These are phyloP conservation scores for Podospora pseudoanserina DNA, from an alignment of 495 filamentous ascomycete species.

Conservation along the genomic window DNA sequence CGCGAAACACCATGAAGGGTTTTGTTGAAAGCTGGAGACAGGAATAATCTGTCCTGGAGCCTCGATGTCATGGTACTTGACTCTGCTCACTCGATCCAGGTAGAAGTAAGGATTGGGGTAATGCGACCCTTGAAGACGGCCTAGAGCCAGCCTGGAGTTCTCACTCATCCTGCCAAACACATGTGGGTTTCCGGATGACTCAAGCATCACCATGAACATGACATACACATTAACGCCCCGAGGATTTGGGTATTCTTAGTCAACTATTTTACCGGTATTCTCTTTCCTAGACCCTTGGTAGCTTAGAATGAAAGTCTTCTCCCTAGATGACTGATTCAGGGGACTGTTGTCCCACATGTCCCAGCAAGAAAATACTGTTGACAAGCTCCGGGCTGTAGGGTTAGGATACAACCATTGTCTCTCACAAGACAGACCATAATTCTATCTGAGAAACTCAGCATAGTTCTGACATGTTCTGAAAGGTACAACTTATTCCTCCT, in stretches of 20 bases:
- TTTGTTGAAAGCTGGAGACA: too few relatives aligned
- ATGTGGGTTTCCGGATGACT: background rate
- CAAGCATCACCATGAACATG: background rate
- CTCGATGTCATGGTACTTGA: too few relatives aligned
- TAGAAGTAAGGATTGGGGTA: too few relatives aligned
- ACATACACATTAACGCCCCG: background rate
- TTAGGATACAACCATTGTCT: background rate
- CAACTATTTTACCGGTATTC: background rate
- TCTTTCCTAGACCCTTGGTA: background rate
- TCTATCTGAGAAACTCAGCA: background rate
- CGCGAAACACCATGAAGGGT: background rate
- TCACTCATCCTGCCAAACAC: background rate
- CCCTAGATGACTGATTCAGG: too few relatives aligned
- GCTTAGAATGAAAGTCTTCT: background rate
- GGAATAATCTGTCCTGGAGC: too few relatives aligned
- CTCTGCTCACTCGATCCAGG: too few relatives aligned
- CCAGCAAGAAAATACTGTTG: background rate
- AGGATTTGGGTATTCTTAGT: background rate
- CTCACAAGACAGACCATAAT: background rate
- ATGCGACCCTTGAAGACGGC: too few relatives aligned
- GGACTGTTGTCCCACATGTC: background rate
- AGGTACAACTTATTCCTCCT: slow-evolving; percentile 11
- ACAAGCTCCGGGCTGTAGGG: background rate
- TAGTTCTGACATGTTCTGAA: too few relatives aligned
- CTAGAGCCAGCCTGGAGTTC: too few relatives aligned